Evolutionary conservation across 257 asterid genomes (phyloP), one percentile per base, ranked within the genome.

Genomic region (Salvia miltiorrhiza): DNA sequence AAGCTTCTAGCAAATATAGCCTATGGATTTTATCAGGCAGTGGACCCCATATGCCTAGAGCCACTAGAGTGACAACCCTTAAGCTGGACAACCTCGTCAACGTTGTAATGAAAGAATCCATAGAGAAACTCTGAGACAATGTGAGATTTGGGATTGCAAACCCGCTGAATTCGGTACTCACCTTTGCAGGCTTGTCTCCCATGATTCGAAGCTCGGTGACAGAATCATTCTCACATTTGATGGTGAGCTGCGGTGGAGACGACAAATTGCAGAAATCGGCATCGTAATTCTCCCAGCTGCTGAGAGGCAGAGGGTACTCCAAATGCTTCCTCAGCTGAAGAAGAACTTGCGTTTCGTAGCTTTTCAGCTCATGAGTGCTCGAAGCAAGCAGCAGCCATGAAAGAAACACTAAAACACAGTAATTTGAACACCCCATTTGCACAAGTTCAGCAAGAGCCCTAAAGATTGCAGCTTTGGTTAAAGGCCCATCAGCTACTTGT

Each of bases 11-110:
- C 9, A 85, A 79, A 71, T 75, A 52, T 4, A 93, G 49, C 63
- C 99, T 72, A 70, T 90, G 95, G 61, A 93, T 84, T 61, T 90
- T 93, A 69, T 81, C 99, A 13, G 97, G 90, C 9, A 90, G 70
- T 8, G 85, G 80, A 41, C 97, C 99, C 96, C 97, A 93, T 60
- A 93, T 87, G 75, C 99, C 96, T 75, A 93, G 72, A 63, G 97
- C 87, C 5, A 87, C 96, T 77, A 93, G 81, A 76, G 87, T 81
- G 60, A 93, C 76, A 35, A 87, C 94, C 80, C 82, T 90, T 69
- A 93, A 86, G 76, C 76, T 87, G 60, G 82, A 61, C 67, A 93
- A 39, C 85, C 99, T 85, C 23, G 97, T 70, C 79, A 93, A 80
- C 3, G 99, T 93, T 49, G 95, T 89, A 63, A 93, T 82, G 78